Evolutionary conservation across 2,329 filamentous ascomycete genomes (phyloP).

Genomic region (Cladophialophora chaetospira): DNA sequence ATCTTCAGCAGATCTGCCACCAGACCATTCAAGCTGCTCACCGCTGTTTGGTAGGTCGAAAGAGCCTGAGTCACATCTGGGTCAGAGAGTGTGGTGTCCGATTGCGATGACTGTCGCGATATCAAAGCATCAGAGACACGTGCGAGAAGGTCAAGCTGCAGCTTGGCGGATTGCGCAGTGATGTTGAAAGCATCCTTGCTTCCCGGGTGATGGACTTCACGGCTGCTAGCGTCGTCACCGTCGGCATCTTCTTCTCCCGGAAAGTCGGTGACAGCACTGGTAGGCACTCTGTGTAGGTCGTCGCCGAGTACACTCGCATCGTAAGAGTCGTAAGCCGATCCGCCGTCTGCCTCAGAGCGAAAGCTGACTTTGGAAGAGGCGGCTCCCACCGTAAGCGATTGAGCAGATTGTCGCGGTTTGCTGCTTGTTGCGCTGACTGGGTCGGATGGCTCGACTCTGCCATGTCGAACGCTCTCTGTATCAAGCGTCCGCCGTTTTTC

Average conservation of each 20-base stretch:
- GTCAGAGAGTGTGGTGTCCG: slow-evolving; percentile 73
- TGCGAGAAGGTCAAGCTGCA: slow-evolving; percentile 88
- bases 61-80: slow-evolving; percentile 75
- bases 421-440: slow-evolving; percentile 39
- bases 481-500: slow-evolving; percentile 73
- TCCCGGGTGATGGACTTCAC: slow-evolving; percentile 66
- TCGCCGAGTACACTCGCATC: slow-evolving; percentile 57
- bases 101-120: slow-evolving; percentile 60
- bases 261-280: slow-evolving; percentile 52
- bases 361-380: slow-evolving; percentile 52
- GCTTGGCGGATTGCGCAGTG: slow-evolving; percentile 88
- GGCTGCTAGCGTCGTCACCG: slow-evolving; percentile 79
- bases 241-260: slow-evolving; percentile 70
- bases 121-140: slow-evolving; percentile 70
- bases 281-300: slow-evolving; percentile 52
- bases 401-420: slow-evolving; percentile 40
- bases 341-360: slow-evolving; percentile 58
- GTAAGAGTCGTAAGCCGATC: slow-evolving; percentile 55
- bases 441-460: slow-evolving; percentile 68
- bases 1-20: slow-evolving; percentile 88
- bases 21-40: slow-evolving; percentile 81
- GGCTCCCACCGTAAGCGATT: slow-evolving; percentile 41
- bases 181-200: slow-evolving; percentile 96
- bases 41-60: slow-evolving; percentile 82
- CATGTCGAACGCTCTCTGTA: slow-evolving; percentile 74